These are phyloP conservation scores for Garcia nutans DNA, from an alignment of 345 rosid species.

Conservation along the genomic window DNA sequence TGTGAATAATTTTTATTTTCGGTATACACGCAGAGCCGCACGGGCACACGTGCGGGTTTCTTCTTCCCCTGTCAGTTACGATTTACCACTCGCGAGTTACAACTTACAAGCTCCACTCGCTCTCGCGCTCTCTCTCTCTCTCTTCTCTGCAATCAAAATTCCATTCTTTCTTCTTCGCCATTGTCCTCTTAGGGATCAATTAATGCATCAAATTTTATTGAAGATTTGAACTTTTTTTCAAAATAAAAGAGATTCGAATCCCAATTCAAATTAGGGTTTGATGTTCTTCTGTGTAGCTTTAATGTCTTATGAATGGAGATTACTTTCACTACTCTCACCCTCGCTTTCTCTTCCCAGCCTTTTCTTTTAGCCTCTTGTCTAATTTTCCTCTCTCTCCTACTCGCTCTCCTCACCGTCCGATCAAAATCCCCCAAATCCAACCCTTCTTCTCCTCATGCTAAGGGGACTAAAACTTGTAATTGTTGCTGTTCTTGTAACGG, in stretches of 20 bases:
- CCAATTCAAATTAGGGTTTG: constrained; percentile 37
- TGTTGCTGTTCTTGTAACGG: constrained; percentile 39
- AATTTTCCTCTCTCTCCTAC: constrained; percentile 42
- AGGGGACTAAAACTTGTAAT: constrained; percentile 13
- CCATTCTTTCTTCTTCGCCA: not conserved
- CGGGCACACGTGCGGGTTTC: constrained; percentile 3
- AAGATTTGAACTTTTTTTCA: not conserved
- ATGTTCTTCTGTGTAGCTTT: constrained; percentile 39
- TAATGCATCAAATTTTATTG: not conserved
- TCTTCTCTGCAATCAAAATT: not conserved
- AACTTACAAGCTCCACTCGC: constrained; percentile 8
- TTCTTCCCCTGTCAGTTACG: constrained; percentile 23
- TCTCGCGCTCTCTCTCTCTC: not conserved
- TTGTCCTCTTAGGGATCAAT: constrained; percentile 4
- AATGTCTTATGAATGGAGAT: constrained; percentile 68
- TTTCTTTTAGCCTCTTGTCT: constrained; percentile 50
- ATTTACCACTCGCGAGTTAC: constrained; percentile 3
- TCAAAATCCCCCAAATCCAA: constrained; percentile 36
- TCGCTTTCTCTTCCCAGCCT: constrained; percentile 31
- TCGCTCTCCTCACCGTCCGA: constrained; percentile 42
- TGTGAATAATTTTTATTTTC: not conserved
- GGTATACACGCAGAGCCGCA: not conserved
- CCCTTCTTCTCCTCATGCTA: not conserved
- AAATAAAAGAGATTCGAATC: constrained; percentile 1
- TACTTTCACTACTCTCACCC: constrained; percentile 33